Evolutionary conservation across 495 filamentous ascomycete genomes (phyloP), one percentile per base, ranked within the genome.

Genomic region (Penicillium chermesinum): DNA sequence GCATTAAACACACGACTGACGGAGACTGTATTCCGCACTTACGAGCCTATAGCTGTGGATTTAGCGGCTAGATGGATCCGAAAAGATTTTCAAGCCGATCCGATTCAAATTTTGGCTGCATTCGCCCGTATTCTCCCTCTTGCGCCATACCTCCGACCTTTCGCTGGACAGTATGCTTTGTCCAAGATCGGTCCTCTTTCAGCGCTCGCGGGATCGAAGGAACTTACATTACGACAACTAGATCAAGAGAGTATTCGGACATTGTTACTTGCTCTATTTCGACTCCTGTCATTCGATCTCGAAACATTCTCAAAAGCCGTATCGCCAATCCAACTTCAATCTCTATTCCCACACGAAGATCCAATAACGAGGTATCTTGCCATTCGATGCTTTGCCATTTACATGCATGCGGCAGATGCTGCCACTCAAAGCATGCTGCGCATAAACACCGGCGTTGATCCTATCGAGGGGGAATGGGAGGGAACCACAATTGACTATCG

Each of bases 81-180:
- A 39, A 64, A 67, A 12, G 66, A 73, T 30, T 61, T 73, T 41
- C 51, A 68, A 35, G 58, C 63, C 22, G 71, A 81, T 39, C 64
- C 64, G 19, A 64, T 77, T 51, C 59, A 63, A 37, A 70, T 85
- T 38, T 67, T 94, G 58, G 76, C 84, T 39, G 82, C 86, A 21
- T 88, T 95, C 63, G 85, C 86, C 42, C 76, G 85, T 59, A 80
- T 94, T 25, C 59, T 95, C 53, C 88, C 89, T 13, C 83, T 88
- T 65, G 83, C 86, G 48, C 85, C 88, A 30, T 75, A 89, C 54
- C 69, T 95, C 13, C 69, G 64, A 58, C 57, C 65, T 37, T 71
- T 75, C 51, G 68, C 72, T 48, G 67, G 69, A 50, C 63, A 68
- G 55, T 74, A 72, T 66, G 69, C 68, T 46, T 52, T 57, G 45